These are phyloP conservation scores for Talaromyces verruculosus DNA, from an alignment of 2,329 filamentous ascomycete genomes.

Conservation along the genomic window DNA sequence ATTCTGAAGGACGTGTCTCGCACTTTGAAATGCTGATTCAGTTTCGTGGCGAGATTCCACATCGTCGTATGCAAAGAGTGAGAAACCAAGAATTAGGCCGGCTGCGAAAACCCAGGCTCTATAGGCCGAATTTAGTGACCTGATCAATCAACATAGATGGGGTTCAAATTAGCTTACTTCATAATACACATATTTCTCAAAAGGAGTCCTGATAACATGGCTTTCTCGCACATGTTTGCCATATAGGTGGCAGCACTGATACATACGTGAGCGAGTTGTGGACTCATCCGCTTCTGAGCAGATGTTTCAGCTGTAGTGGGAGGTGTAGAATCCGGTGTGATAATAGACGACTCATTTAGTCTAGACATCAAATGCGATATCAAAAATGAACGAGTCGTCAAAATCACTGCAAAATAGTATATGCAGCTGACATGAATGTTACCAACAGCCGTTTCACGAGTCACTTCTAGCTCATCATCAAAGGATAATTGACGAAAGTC, in stretches of 20 bases:
- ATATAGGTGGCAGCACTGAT: slow-evolving; percentile 58
- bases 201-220: slow-evolving; percentile 44
- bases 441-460: slow-evolving; percentile 45
- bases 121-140: background rate
- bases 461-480: slow-evolving; percentile 13
- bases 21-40: slow-evolving; percentile 53
- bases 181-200: slow-evolving; percentile 60
- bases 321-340: slow-evolving; percentile 26
- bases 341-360: slow-evolving; percentile 39
- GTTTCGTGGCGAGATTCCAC: slow-evolving; percentile 44
- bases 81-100: slow-evolving; percentile 58
- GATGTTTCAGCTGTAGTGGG: background rate
- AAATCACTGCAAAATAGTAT: slow-evolving; percentile 60
- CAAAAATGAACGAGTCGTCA: slow-evolving; percentile 58
- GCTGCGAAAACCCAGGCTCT: slow-evolving; percentile 59
- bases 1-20: slow-evolving; percentile 52
- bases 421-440: slow-evolving; percentile 58
- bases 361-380: slow-evolving; percentile 45
- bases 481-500: slow-evolving; percentile 14
- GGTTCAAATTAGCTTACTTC: slow-evolving; percentile 46
- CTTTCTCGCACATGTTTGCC: slow-evolving; percentile 56
- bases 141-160: background rate
- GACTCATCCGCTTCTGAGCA: slow-evolving; percentile 23
- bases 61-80: slow-evolving; percentile 45
- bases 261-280: slow-evolving; percentile 53